Base-by-base conservation (phyloP, 1,284 basidiomycete genomes). In the Ceratobasidium sp. region DNA sequence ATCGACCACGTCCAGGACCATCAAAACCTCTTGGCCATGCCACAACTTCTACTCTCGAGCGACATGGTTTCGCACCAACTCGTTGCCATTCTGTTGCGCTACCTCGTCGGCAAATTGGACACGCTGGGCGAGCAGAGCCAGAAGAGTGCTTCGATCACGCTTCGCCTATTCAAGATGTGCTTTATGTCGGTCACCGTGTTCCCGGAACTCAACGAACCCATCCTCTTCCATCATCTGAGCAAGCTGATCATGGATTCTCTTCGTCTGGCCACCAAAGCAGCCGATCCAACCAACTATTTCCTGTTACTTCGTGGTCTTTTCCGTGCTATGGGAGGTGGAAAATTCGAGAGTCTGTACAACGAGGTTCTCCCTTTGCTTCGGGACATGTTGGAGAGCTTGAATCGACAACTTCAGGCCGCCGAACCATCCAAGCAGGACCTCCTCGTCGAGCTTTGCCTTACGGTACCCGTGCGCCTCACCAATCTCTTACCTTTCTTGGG, bases 211-310 rank as follows among this genome's bases (percentile, higher is more conserved):
- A 99, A 99, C 84, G 98, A 99, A 85, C 89, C 92, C 19, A 95
- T 99, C 76, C 87, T 99, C 9, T 96, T 97, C 22, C 92, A 95
- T 0, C 96, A 99, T 84, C 88, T 99, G 51, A 92, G 95, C 59
- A 96, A 96, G 82, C 86, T 99, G 69, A 94, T 99, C 81, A 98
- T 99, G 94, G 95, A 97, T 81, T 98, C 95, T 78, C 98, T 99
- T 83, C 94, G 96, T 46, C 88, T 97, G 59, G 97, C 98, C 1
- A 93, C 95, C 59, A 96, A 96, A 83, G 93, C 97, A 0, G 88
- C 92, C 37, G 96, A 96, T 82, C 95, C 98, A 0, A 91, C 91
- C 2, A 94, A 98, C 82, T 99, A 99, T 84, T 98, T 96, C 84
- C 91, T 96, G 82, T 90, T 99, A n/a, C 89, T 99, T 15, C 90